Conservation (phyloP, 148 eudicot species). For the Drosera capensis region DNA sequence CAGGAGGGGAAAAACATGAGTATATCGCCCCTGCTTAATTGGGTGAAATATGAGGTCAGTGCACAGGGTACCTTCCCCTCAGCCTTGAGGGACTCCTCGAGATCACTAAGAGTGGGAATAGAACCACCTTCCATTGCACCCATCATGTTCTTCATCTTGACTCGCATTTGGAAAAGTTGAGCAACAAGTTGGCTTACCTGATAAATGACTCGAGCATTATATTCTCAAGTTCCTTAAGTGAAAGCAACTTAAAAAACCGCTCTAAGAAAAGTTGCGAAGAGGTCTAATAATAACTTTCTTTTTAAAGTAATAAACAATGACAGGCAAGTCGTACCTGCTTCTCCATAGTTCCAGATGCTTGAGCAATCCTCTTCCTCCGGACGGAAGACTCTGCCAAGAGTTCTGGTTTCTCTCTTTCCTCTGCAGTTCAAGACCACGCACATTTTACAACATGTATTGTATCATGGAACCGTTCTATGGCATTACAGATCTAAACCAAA, state of each 20-base stretch:
- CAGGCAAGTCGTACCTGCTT: conserved; percentile 85
- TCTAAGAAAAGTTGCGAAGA: too few relatives aligned
- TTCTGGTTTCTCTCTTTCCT: conserved; percentile 97
- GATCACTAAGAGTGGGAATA: conserved; percentile 64
- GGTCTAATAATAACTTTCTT: too few relatives aligned
- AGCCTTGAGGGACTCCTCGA: conserved; percentile 72
- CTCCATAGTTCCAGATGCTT: conserved; percentile 91
- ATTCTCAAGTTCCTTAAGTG: too few relatives aligned
- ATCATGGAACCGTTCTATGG: too few relatives aligned
- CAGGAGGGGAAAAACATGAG: conserved; percentile 1
- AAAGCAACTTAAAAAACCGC: too few relatives aligned
- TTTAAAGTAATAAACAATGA: too few relatives aligned
- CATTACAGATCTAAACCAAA: too few relatives aligned
- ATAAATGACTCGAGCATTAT: conserved; percentile 11
- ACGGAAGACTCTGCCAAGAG: conserved; percentile 76
- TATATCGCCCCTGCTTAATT: too few relatives aligned
- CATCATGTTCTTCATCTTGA: conserved; percentile 89
- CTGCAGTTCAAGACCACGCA: conserved; percentile 36
- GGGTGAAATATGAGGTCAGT: too few relatives aligned
- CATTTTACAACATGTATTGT: not conserved
- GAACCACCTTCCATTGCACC: conserved; percentile 96
- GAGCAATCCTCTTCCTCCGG: conserved; percentile 79
- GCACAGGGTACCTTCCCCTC: conserved; percentile 73
- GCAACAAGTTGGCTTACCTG: conserved; percentile 95
- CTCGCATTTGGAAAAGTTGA: conserved; percentile 96